Conservation (phyloP, 192 early-diverging fungal genomes). For the Coemansia sp. region DNA sequence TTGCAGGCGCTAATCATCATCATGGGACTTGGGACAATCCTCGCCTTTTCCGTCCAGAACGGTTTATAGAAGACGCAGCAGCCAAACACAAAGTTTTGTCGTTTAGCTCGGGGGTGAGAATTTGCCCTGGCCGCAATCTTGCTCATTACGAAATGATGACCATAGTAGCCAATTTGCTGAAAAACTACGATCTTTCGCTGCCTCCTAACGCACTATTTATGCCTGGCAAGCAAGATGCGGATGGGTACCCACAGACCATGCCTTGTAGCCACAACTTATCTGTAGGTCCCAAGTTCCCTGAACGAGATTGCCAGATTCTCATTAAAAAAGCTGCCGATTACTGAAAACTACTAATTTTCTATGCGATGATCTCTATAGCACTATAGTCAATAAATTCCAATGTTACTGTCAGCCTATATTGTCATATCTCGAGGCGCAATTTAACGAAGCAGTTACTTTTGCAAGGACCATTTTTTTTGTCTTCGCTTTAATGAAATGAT, state of each 20-base stretch:
- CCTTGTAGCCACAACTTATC: conserved; percentile 14
- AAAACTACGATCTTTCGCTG: conserved; percentile 36
- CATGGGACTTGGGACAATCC: conserved; percentile 24
- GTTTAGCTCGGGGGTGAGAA: conserved; percentile 38
- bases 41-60: conserved; percentile 38
- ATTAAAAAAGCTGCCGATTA: conserved; percentile 10
- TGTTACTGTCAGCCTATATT: too few relatives aligned
- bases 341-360: neutral
- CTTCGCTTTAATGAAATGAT: too few relatives aligned
- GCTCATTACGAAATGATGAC: conserved; percentile 46
- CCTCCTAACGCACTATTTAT: conserved; percentile 16
- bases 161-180: conserved; percentile 34
- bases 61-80: conserved; percentile 27
- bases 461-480: too few relatives aligned
- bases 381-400: too few relatives aligned
- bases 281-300: conserved; percentile 21
- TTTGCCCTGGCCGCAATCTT: conserved; percentile 37
- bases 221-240: conserved; percentile 5
- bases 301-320: conserved; percentile 33
- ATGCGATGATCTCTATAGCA: neutral
- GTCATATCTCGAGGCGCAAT: too few relatives aligned
- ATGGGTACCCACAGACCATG: conserved; percentile 16
- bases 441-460: too few relatives aligned
- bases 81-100: conserved; percentile 27
- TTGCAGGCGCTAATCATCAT: conserved; percentile 30